Evolutionary conservation across 2,329 filamentous ascomycete species (phyloP).

Genomic region (Colletotrichum chrysophilum): DNA sequence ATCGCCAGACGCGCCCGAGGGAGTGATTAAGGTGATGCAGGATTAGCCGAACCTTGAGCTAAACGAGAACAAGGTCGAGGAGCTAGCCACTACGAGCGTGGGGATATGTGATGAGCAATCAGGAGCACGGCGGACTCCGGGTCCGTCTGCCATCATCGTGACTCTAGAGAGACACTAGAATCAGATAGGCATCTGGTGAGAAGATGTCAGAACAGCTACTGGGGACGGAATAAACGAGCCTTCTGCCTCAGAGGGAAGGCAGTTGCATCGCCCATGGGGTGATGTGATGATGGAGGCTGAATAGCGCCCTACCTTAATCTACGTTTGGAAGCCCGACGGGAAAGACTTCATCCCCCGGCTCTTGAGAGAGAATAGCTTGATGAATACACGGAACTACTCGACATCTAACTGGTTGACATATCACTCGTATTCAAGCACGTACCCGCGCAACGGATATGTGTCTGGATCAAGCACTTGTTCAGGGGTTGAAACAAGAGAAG

Average conservation of each 20-base stretch:
- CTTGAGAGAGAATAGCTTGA: background rate
- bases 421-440: background rate
- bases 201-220: background rate
- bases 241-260: background rate
- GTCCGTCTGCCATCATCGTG: background rate
- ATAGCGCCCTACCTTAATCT: background rate
- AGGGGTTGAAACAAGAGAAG: background rate
- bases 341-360: background rate
- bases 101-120: no score
- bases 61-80: background rate
- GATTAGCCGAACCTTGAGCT: background rate
- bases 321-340: background rate
- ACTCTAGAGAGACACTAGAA: background rate
- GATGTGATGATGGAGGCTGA: background rate
- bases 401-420: accelerated
- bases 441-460: background rate
- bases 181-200: background rate
- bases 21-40: background rate
- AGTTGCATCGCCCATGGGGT: background rate
- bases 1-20: background rate
- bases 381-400: background rate
- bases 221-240: background rate
- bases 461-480: background rate
- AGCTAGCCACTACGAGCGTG: background rate
- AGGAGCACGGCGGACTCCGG: background rate